Base-by-base conservation (phyloP, 2,329 filamentous ascomycete species). In the Cladosporium oxysporum region DNA sequence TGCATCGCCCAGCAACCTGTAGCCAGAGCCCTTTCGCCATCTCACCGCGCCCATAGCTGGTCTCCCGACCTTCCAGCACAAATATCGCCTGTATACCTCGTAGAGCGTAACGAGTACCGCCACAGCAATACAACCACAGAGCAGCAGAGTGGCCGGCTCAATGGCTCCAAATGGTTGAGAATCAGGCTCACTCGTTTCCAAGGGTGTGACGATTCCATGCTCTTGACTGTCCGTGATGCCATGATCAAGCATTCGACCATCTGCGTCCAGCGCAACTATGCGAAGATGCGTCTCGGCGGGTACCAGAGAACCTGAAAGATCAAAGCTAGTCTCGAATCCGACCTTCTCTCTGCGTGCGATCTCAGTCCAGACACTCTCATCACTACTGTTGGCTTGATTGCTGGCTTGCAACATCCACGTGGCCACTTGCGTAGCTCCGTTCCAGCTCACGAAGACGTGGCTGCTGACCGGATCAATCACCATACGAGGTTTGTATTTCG, bases 351-450 rank as follows among this genome's bases (percentile, higher is more conserved):
- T 61, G 14, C 64, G 63, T 10, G 62, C 49, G 1, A 73, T 60
- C 26, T 71, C 66, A 3, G 23, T 60, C 72, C 72, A 74, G 5
- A 3, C 16, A 26, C 23, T 18, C 33, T 59, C 57, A 16, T 29
- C 14, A 14, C 21, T 41, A 16, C 23, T 28, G 35, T 64, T 58
- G 11, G 8, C 33, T 58, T 49, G 41, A n/a, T 58, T n/a, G 10
- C 64, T 66, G 16, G 58, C 61, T 44, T 74, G 71, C 1, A 74
- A 52, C 12, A 68, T 49, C 70, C 70, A 74, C 10, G 64, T 55
- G 11, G 14, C 47, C 6, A 74, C 70, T 50, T 72, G 71, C 0
- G 72, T 75, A 5, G 73, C 73, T 21, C 73, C 73, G 44, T 73
- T 74, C 72, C 73, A 75, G 66, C 68, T 72, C 29, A 72, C 67